Evolutionary conservation across 331 rosid species (phyloP).

Genomic region (Prunus yedoensis): DNA sequence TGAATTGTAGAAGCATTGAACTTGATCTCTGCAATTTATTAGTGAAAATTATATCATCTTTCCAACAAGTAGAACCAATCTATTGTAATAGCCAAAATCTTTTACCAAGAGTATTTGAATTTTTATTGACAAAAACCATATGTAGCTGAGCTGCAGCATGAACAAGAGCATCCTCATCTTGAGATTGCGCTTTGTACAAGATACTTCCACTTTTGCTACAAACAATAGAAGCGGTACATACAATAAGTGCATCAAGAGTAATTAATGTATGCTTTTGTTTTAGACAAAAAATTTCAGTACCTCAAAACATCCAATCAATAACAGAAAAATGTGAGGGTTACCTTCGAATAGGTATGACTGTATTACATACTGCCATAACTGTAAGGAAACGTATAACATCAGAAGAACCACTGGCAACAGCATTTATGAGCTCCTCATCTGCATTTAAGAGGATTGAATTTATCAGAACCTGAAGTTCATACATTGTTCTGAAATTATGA

Average conservation of each 20-base stretch:
- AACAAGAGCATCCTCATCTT: conserved; percentile 99
- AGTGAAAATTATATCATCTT: conserved; percentile 17
- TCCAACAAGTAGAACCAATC: conserved; percentile 22
- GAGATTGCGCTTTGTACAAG: conserved; percentile 94
- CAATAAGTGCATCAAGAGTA: conserved; percentile 7
- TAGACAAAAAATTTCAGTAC: neutral
- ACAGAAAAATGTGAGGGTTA: conserved; percentile 36
- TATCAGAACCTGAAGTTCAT: conserved; percentile 29
- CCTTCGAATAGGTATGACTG: conserved; percentile 82
- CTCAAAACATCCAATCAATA: conserved; percentile 23
- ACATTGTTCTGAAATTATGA: conserved; percentile 11
- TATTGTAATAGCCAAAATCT: conserved; percentile 21
- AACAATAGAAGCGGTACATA: conserved; percentile 28
- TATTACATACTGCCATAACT: conserved; percentile 94
- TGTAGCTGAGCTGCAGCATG: conserved; percentile 85
- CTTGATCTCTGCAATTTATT: conserved; percentile 70
- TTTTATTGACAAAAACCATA: conserved; percentile 81
- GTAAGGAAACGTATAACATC: conserved; percentile 74
- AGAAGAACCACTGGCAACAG: conserved; percentile 67
- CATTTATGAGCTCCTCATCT: conserved; percentile 78
- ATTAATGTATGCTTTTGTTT: conserved; percentile 4
- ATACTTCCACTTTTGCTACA: conserved; percentile 84
- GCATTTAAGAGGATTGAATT: conserved; percentile 36
- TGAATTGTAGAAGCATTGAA: conserved; percentile 65
- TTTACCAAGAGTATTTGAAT: conserved; percentile 68